phyloP scores from a whole-genome alignment of 768 basidiomycete species.

The Pleurotus ostreatus region DNA sequence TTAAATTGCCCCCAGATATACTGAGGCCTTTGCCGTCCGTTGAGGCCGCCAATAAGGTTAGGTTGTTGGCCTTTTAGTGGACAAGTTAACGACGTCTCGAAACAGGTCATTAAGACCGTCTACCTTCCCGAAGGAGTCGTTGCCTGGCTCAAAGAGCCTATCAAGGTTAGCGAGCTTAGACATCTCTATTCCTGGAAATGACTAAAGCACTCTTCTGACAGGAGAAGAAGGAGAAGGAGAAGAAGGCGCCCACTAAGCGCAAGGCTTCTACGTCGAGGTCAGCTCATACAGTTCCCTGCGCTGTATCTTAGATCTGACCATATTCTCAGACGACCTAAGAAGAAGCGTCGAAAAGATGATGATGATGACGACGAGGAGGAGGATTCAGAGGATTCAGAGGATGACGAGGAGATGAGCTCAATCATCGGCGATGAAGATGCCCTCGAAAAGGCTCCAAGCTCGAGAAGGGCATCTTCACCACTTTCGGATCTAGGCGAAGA shows the following conservation, averaged over 20 bases:
- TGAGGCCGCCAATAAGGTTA: conserved; percentile 64
- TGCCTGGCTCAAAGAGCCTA: conserved; percentile 52
- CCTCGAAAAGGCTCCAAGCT: background rate
- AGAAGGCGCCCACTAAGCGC: conserved; percentile 50
- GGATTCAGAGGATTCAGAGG: conserved; percentile 40
- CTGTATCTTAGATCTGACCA: background rate
- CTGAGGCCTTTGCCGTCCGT: conserved; percentile 64
- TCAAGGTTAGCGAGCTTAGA: conserved; percentile 22
- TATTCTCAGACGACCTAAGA: conserved; percentile 30
- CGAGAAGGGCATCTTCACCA: conserved; percentile 9
- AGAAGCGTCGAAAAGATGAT: conserved; percentile 28
- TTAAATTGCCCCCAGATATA: conserved; percentile 80
- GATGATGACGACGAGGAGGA: conserved; percentile 29
- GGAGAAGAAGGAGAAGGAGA: conserved; percentile 48
- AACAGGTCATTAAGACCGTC: conserved; percentile 62
- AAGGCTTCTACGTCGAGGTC: conserved; percentile 42
- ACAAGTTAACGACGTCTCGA: background rate
- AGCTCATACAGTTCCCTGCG: conserved; percentile 29
- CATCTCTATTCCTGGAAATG: conserved; percentile 25
- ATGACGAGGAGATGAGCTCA: conserved; percentile 19
- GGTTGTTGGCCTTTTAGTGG: background rate
- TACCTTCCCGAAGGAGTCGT: conserved; percentile 64
- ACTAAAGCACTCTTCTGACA: conserved; percentile 9
- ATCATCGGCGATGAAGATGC: conserved; percentile 25
- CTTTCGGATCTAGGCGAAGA: conserved; percentile 19